These are phyloP conservation scores for Yamadazyma olivae DNA, from an alignment of 805 yeast species.

Conservation along the genomic window DNA sequence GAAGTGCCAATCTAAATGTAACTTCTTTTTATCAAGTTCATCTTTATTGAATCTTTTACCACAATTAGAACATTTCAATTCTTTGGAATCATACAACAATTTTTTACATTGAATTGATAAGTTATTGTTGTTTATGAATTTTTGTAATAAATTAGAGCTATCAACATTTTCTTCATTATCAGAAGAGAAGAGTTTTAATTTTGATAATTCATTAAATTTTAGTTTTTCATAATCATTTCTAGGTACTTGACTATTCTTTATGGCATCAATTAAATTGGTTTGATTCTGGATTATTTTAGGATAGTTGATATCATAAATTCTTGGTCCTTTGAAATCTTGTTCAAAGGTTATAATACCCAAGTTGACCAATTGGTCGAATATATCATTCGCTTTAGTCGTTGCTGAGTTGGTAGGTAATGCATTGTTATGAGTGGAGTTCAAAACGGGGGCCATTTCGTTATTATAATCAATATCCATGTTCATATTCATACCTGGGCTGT, in stretches of 20 bases:
- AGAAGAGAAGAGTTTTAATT: slow-evolving; percentile 9
- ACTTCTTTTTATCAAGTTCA: slow-evolving; percentile 45
- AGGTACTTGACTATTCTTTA: slow-evolving; percentile 10
- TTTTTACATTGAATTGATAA: slow-evolving; percentile 19
- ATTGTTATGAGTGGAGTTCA: background rate
- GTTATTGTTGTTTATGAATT: slow-evolving; percentile 32
- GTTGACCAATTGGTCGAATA: slow-evolving; percentile 32
- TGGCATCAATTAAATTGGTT: slow-evolving; percentile 7
- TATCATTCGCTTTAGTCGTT: slow-evolving; percentile 19
- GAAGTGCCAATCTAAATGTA: slow-evolving; percentile 95
- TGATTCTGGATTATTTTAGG: slow-evolving; percentile 9
- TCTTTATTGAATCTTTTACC: slow-evolving; percentile 78
- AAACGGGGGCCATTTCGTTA: background rate
- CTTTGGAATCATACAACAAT: slow-evolving; percentile 54
- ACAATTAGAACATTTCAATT: slow-evolving; percentile 85
- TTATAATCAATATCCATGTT: background rate
- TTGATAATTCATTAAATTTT: slow-evolving; percentile 29
- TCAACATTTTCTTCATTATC: slow-evolving; percentile 4
- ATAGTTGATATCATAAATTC: slow-evolving; percentile 13
- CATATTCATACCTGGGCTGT: too few relatives aligned
- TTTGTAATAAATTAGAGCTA: slow-evolving; percentile 20
- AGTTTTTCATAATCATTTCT: slow-evolving; percentile 33
- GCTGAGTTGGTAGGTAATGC: background rate
- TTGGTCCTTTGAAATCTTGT: slow-evolving; percentile 26
- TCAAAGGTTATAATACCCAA: slow-evolving; percentile 39